Evolutionary conservation across 179 eudicot genomes (phyloP), one percentile per base, ranked within the genome.

Genomic region (Silene coronaria): DNA sequence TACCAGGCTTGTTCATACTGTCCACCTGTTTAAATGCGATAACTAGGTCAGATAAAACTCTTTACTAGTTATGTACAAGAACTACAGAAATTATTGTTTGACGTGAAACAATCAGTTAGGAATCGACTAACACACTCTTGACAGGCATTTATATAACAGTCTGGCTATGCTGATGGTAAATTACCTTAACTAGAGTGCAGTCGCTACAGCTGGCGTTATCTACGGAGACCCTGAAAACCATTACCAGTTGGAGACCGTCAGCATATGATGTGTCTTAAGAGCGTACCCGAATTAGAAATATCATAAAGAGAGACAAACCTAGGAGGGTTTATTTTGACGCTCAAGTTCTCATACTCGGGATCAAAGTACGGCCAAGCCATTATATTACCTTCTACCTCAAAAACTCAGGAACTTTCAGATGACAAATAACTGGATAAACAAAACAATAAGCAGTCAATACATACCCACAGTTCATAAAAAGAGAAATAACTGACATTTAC

Each of bases 1-100:
- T 90, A 60, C 96, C 96, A 6, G 87, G 90, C 78, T 89, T 92
- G 86, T 90, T 92, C 81, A 88, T 84, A 77, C 97, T 92, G 72
- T 86, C 97, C 70, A 92, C 93, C 97, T 92, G 89, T 34, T 26
- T 55, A 45, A 75, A 72, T 0, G 36, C 53, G 22, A 70, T 45
- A 24, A 46, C 32, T 1, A 42, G 48, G 36, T 63, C n/a, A 21
- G 21, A 58, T 58, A 7, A 27, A 58, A 21, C n/a, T 62, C 12
- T 3, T 12, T 5, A 38, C 45, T 38, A 11, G 12, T 38, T 1
- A 28, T 28, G 32, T 3, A 28, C 2, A 8, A 38, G 45, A 38
- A 9, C 12, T 36, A 38, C 45, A 58, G 23, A 38, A 23, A 13
- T 8, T 27, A 30, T 32, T 27, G 23, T 28, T 8, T 2, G 21